Conservation (phyloP, 2,329 filamentous ascomycete species). For the Ceratocystis albifundus region DNA sequence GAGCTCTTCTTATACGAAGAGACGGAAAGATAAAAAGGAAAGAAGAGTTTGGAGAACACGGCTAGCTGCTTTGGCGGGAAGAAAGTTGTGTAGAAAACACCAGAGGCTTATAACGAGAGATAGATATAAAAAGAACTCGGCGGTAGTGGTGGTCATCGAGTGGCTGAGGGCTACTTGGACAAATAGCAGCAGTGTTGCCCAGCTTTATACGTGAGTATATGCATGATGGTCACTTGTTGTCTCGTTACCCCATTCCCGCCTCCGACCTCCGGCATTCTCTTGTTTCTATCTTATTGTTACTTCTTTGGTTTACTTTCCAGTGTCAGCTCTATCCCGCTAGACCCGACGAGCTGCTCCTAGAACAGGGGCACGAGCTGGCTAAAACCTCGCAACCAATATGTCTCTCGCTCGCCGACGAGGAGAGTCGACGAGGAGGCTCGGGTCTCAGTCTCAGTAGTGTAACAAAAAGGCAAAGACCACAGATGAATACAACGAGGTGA, state of each 20-base stretch:
- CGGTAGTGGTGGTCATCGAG: neutral
- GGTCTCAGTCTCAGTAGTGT: slow-evolving; percentile 3
- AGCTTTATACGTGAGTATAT: neutral
- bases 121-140: neutral
- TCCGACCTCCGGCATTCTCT: neutral
- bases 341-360: neutral
- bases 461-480: neutral
- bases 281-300: neutral
- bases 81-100: neutral
- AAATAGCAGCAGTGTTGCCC: neutral
- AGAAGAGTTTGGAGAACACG: neutral
- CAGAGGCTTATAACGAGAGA: neutral
- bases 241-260: neutral
- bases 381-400: slow-evolving; percentile 1
- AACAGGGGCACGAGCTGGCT: neutral
- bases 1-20: neutral
- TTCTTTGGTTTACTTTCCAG: neutral
- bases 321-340: neutral
- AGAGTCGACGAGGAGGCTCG: too few species aligned
- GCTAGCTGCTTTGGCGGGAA: neutral
- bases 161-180: neutral
- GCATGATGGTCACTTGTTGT: neutral
- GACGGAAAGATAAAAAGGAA: neutral
- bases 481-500: neutral
- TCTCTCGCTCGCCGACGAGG: neutral